Conservation (phyloP, 1,284 basidiomycete genomes). For the Ustilago crameri region DNA sequence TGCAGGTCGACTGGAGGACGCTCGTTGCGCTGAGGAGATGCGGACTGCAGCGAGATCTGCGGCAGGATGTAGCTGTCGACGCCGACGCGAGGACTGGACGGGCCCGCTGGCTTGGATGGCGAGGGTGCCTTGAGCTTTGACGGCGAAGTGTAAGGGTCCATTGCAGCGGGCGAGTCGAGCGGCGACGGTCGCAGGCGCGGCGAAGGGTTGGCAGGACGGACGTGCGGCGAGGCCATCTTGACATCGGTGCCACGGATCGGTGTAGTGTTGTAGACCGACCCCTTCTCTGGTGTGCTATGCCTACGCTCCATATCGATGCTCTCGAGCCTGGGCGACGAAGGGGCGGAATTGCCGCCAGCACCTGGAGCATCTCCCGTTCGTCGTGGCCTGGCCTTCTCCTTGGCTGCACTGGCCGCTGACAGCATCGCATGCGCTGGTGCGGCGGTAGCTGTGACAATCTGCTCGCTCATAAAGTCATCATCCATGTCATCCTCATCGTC, state of each 20-base stretch:
- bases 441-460: slow-evolving; percentile 35
- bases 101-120: slow-evolving; percentile 8
- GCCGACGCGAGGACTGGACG: slow-evolving; percentile 20
- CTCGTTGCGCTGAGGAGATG: slow-evolving; percentile 41
- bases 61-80: slow-evolving; percentile 25
- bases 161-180: slow-evolving; percentile 31
- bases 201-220: slow-evolving; percentile 40
- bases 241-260: slow-evolving; percentile 17
- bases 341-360: slow-evolving; percentile 26
- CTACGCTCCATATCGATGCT: slow-evolving; percentile 43
- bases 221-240: slow-evolving; percentile 27
- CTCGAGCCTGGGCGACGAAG: slow-evolving; percentile 35
- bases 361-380: slow-evolving; percentile 16
- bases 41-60: slow-evolving; percentile 41
- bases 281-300: slow-evolving; percentile 48
- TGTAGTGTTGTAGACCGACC: slow-evolving; percentile 29
- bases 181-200: slow-evolving; percentile 33
- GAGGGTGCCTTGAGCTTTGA: slow-evolving; percentile 23
- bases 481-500: slow-evolving; percentile 65
- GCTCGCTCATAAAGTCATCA: slow-evolving; percentile 39
- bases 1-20: slow-evolving; percentile 27
- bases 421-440: slow-evolving; percentile 33
- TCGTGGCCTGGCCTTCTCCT: slow-evolving; percentile 47
- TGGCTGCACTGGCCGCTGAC: slow-evolving; percentile 20
- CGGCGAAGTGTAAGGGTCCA: slow-evolving; percentile 20